Base-by-base conservation (phyloP, 306 rosid genomes). In the Fragaria vesca region DNA sequence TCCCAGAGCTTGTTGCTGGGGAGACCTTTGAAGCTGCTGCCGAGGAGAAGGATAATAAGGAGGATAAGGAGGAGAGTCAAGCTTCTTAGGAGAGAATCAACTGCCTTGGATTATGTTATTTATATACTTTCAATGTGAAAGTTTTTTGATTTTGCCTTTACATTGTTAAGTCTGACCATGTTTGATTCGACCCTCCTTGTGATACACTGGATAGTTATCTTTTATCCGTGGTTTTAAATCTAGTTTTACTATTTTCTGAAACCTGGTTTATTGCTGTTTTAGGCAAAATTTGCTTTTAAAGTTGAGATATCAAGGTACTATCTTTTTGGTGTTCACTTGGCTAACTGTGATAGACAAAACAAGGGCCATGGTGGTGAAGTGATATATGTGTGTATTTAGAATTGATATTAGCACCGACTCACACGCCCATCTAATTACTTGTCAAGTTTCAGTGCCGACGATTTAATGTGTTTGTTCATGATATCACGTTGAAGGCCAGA, bases 21-120 rank as follows among this genome's bases (percentile, higher is more conserved):
- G 86, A 92, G 91, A 89, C 93, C 57, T 92, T 91, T 75, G 98
- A 92, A 86, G 88, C 92, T 43, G 97, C 90, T 66, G 97, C 98
- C 1, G 96, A 90, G 83, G 97, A 92, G 83, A 78, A 57, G 60
- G 68, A 62, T 21, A 75, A 61, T 15, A 96, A 89, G 84, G 52
- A 3, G 4, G 34, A 46, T 2, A 47, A 47, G 51, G 95, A 91
- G 85, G 78, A 57, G 86, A 75, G 62, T 20, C 76, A 76, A 7
- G 70, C 89, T 66, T 83, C 90, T 63, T 90, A 81, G 83, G 83
- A 85, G 75, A 72, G 75, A 72, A 78, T 69, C 47, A 40, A 50
- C 52, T 45, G 45, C 79, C 78, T 84, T 77, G 71, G 69, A 34
- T 83, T 80, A 85, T 87, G 90, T 76, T 63, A 82, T 85, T 80